Percentiles rank a stretch among this genome's conserved stretches.
These are phyloP conservation scores for Candida dajiaensis DNA, from an alignment of 805 yeast species.

Conservation along the genomic window DNA sequence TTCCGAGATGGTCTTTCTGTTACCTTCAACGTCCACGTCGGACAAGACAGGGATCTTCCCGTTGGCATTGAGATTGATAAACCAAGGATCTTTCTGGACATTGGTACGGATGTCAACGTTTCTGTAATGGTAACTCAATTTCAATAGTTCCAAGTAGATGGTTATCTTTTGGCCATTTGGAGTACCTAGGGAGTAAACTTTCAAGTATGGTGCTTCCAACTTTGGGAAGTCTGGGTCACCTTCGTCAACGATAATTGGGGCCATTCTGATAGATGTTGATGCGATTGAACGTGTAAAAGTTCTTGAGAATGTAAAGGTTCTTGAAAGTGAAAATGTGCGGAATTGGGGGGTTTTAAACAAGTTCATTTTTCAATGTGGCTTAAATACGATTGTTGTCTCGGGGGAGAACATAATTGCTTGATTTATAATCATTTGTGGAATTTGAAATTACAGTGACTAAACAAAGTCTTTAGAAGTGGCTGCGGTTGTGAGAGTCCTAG, in stretches of 20 bases:
- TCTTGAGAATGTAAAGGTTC: not conserved
- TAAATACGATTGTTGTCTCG: too few relatives aligned
- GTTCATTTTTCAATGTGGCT: not conserved
- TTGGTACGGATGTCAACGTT: constrained; percentile 34
- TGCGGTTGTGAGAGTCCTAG: too few relatives aligned
- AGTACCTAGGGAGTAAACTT: constrained; percentile 37
- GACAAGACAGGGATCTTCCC: constrained; percentile 57
- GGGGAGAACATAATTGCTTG: too few relatives aligned
- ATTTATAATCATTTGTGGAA: too few relatives aligned
- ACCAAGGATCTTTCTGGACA: constrained; percentile 54
- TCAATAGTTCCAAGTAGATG: constrained; percentile 28
- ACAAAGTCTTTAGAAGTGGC: too few relatives aligned
- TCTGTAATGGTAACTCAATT: constrained; percentile 28
- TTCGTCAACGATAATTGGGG: constrained; percentile 8
- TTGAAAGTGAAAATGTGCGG: not conserved
- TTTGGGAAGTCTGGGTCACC: constrained; percentile 27
- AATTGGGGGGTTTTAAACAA: not conserved
- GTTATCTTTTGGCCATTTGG: constrained; percentile 38
- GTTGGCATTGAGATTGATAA: constrained; percentile 49
- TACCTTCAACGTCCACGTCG: constrained; percentile 33
- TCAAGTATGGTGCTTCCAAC: constrained; percentile 35
- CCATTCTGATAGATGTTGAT: not conserved
- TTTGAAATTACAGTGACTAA: too few relatives aligned
- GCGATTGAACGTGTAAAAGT: not conserved
- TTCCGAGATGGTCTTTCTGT: constrained; percentile 43